phyloP scores from a whole-genome alignment of 192 early-diverging fungal species.

The Backusella mclennaniae region DNA sequence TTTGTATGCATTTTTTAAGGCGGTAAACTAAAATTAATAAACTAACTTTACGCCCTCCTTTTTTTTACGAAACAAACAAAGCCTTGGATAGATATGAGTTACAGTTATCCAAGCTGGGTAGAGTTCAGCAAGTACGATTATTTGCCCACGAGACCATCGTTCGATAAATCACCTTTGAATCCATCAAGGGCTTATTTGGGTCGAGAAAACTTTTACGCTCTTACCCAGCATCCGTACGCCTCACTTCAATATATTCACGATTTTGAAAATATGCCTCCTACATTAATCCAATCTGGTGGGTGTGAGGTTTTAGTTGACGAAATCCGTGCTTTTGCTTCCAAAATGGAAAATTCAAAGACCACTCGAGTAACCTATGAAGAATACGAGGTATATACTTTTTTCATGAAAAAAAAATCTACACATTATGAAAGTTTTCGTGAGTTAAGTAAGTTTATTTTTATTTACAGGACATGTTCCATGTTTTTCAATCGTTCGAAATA shows the following conservation, averaged over 20 bases:
- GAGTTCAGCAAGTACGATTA: conserved; percentile 33
- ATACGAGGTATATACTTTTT: conserved; percentile 13
- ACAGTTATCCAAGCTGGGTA: conserved; percentile 45
- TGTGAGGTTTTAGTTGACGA: conserved; percentile 44
- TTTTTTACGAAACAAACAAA: conserved; percentile 9
- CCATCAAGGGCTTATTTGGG: conserved; percentile 42
- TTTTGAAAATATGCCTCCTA: conserved; percentile 41
- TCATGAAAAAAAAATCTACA: neutral
- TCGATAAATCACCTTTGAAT: conserved; percentile 30
- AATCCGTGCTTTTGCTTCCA: conserved; percentile 25
- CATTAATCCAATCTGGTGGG: conserved; percentile 49
- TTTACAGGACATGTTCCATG: conserved; percentile 24
- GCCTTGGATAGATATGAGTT: conserved; percentile 53
- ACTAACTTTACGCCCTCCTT: neutral
- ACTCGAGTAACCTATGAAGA: conserved; percentile 13
- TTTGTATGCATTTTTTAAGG: neutral
- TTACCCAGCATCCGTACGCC: conserved; percentile 47
- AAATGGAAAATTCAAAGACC: conserved; percentile 12
- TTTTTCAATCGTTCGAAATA: conserved; percentile 22
- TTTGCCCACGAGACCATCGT: conserved; percentile 30
- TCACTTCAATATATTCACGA: conserved; percentile 41
- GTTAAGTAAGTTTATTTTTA: neutral
- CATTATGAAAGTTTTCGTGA: neutral
- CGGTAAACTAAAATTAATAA: conserved; percentile 31
- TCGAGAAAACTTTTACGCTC: conserved; percentile 24